Conservation (phyloP, 2,329 filamentous ascomycete genomes). For the Didymella glomerata region DNA sequence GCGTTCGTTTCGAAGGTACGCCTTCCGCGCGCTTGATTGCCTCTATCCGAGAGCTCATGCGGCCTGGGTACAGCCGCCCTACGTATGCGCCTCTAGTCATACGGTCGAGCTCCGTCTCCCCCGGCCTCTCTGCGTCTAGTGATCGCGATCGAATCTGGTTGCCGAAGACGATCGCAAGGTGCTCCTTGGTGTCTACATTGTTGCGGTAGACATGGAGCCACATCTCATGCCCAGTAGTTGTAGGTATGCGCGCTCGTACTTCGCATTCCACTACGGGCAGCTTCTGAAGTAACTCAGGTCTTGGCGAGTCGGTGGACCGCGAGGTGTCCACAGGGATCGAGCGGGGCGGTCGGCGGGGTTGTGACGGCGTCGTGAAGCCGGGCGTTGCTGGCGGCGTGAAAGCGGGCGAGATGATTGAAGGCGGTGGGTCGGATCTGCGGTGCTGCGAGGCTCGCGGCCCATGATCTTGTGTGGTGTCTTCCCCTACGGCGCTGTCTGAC, state of each 20-base stretch:
- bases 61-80: constrained; percentile 84
- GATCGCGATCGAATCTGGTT: constrained; percentile 77
- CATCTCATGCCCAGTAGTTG: constrained; percentile 91
- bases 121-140: constrained; percentile 74
- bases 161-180: constrained; percentile 96
- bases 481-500: constrained; percentile 20
- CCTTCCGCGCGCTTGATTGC: constrained; percentile 54
- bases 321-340: constrained; percentile 56
- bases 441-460: constrained; percentile 6
- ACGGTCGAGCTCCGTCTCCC: constrained; percentile 86
- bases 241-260: constrained; percentile 93
- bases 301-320: constrained; percentile 54
- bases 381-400: constrained; percentile 53
- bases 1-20: constrained; percentile 32
- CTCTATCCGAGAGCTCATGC: constrained; percentile 76
- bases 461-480: not conserved
- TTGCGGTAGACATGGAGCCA: constrained; percentile 96
- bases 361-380: constrained; percentile 46
- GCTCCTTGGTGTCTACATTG: constrained; percentile 91
- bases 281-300: constrained; percentile 75
- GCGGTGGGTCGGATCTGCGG: constrained; percentile 37
- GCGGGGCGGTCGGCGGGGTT: constrained; percentile 42
- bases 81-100: constrained; percentile 96
- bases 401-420: constrained; percentile 58
- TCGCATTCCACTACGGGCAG: constrained; percentile 91